Evolutionary conservation across 1,284 basidiomycete genomes (phyloP).

Genomic region (Butyriboletus appendiculatus): DNA sequence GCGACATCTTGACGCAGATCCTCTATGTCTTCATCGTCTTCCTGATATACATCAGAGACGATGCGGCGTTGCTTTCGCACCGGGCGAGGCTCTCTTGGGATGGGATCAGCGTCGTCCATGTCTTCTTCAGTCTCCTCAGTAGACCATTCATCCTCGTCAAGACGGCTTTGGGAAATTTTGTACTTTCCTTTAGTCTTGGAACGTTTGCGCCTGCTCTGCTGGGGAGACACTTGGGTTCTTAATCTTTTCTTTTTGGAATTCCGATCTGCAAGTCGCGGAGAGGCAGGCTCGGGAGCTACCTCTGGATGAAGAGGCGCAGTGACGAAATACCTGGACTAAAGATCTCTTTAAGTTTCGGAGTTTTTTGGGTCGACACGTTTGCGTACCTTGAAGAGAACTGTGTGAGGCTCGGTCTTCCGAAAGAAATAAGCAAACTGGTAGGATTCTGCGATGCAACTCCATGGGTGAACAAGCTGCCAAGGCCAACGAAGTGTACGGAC

Average conservation of each 20-base stretch:
- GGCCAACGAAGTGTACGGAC: constrained; percentile 37
- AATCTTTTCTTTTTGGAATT: constrained; percentile 26
- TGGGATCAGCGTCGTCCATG: constrained; percentile 2
- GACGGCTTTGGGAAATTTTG: constrained; percentile 30
- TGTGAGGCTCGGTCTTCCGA: constrained; percentile 72
- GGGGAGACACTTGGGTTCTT: constrained; percentile 10
- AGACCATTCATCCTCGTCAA: constrained; percentile 27
- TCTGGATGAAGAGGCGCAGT: constrained; percentile 40
- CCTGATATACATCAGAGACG: constrained; percentile 18
- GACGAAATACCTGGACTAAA: constrained; percentile 55
- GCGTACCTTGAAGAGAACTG: constrained; percentile 68
- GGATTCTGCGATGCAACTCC: constrained; percentile 45
- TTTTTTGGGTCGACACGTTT: background rate
- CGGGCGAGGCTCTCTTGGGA: constrained; percentile 21
- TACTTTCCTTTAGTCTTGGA: constrained; percentile 46
- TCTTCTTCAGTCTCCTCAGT: constrained; percentile 29
- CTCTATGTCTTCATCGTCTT: constrained; percentile 28
- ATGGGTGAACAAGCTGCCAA: background rate
- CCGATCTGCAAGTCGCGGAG: background rate
- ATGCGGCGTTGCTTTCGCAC: constrained; percentile 30
- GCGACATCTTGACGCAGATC: constrained; percentile 23
- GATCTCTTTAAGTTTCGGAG: constrained; percentile 14
- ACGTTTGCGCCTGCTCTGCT: constrained; percentile 42
- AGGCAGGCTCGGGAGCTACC: background rate
- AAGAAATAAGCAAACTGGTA: constrained; percentile 85